A percentile compares a stretch with the other conserved stretches of the same genome.
These are phyloP conservation scores for Aspergillus sp. DNA, from an alignment of 2,329 filamentous ascomycete genomes.

Conservation along the genomic window DNA sequence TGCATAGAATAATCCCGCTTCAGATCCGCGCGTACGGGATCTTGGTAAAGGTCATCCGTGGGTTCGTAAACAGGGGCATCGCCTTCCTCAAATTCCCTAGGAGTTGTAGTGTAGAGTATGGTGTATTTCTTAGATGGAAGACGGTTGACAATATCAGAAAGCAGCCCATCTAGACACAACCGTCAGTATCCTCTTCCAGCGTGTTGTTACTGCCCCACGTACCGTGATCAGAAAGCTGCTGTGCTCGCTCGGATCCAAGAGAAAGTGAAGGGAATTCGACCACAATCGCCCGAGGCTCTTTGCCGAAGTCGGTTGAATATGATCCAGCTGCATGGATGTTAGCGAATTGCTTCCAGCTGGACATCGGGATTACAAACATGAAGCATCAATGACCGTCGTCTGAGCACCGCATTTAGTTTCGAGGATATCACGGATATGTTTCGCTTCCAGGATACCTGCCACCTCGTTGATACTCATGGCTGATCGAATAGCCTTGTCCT, in stretches of 20 bases:
- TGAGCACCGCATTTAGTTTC: conserved; percentile 49
- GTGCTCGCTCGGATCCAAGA: conserved; percentile 32
- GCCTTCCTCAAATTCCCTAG: conserved; percentile 40
- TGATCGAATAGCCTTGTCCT: conserved; percentile 54
- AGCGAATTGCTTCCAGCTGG: conserved; percentile 11
- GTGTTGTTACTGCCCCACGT: conserved; percentile 17
- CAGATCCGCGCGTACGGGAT: conserved; percentile 67
- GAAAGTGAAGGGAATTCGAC: conserved; percentile 47
- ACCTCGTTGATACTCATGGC: conserved; percentile 56
- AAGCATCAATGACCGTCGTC: conserved; percentile 44
- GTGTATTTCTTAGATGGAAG: conserved; percentile 65
- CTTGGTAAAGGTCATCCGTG: conserved; percentile 54
- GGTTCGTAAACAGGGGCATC: conserved; percentile 58
- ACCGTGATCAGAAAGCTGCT: conserved; percentile 47
- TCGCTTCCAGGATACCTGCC: conserved; percentile 48
- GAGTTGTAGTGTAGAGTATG: conserved; percentile 71
- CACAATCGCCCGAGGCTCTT: conserved; percentile 44
- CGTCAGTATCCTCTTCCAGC: conserved; percentile 8
- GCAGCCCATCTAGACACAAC: conserved; percentile 44
- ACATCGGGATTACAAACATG: conserved; percentile 32
- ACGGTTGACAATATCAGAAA: conserved; percentile 48
- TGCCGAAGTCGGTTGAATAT: conserved; percentile 38
- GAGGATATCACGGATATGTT: conserved; percentile 44
- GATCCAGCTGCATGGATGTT: conserved; percentile 35
- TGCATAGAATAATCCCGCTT: conserved; percentile 60